A percentile compares a stretch with the other conserved stretches of the same genome.
Conservation (phyloP, 176 grass and related monocot genomes). For the Tillandsia leiboldiana region DNA sequence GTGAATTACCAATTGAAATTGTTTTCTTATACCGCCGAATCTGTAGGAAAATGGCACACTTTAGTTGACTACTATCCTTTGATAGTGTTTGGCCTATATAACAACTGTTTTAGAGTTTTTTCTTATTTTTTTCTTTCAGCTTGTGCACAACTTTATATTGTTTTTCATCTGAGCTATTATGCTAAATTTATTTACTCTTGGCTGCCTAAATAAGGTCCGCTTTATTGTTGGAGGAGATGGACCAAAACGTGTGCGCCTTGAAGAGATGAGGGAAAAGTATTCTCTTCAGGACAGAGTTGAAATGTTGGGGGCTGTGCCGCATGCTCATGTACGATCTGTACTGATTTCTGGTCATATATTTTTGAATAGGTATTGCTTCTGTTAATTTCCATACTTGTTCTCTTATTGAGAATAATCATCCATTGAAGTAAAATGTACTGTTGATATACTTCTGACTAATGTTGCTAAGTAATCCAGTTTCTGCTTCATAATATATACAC, state of each 20-base stretch:
- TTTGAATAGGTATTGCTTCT: constrained; percentile 62
- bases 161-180: too few relatives aligned
- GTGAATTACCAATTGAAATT: background rate
- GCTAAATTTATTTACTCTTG: background rate
- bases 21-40: background rate
- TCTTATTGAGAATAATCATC: background rate
- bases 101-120: too few relatives aligned
- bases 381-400: background rate
- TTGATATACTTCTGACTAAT: background rate
- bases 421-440: background rate
- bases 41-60: too few relatives aligned
- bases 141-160: too few relatives aligned
- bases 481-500: background rate
- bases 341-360: constrained; percentile 96
- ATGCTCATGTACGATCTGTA: constrained; percentile 89
- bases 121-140: too few relatives aligned
- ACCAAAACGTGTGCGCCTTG: constrained; percentile 80
- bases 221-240: constrained; percentile 98
- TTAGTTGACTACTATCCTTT: too few relatives aligned
- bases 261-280: constrained; percentile 96
- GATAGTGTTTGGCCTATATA: too few relatives aligned
- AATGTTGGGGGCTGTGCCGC: constrained; percentile 91
- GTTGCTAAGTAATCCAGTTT: background rate
- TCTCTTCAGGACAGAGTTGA: constrained; percentile 94
- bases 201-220: constrained; percentile 38